Evolutionary conservation across 78 protist genomes (phyloP), one percentile per base, ranked within the genome.

Genomic region (Guillardia theta): DNA sequence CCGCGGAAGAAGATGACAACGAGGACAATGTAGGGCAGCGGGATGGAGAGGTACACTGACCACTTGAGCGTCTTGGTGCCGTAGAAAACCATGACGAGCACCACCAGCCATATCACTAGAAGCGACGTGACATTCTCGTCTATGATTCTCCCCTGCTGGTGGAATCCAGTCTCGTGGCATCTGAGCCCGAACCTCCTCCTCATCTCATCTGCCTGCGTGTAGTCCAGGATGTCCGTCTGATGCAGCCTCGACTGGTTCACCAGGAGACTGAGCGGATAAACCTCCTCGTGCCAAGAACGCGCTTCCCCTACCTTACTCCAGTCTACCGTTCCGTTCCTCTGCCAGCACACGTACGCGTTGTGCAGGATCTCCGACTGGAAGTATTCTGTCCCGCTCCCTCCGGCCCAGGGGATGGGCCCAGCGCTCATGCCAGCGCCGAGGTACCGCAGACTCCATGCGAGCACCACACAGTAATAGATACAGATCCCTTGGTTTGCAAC

Each of bases 21-120:
- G 90, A 80, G 90, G 44, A 80, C 53, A 0, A 80, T 9, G 90
- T 80, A 80, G 58, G 90, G 90, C 22, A 80, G 48, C 21, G 90
- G 90, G 37, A 80, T 27, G 27, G 90, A 45, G 53, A 80, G 46
- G 90, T 80, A 80, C 44, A 44, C 22, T 46, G 90, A 12, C n/a
- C 33, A 80, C 90, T 80, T 37, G 44, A 80, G 19, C 43, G 53
- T 43, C 53, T 39, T 44, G 50, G 90, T 43, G 12, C 90, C 90
- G 53, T 8, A 36, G 33, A 39, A 43, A 43, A 37, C 43, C 90
- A 44, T 44, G 30, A 8, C 0, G 48, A 15, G 45, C 22, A 33
- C 90, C 6, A 80, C 0, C 37, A 15, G 27, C 53, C 50, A 80
- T 46, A 80, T n/a, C 5, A 80, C 0, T 10, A 80, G 24, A 6